phyloP scores from a whole-genome alignment of 2,329 filamentous ascomycete genomes.

The Gnomoniopsis smithogilvyi region DNA sequence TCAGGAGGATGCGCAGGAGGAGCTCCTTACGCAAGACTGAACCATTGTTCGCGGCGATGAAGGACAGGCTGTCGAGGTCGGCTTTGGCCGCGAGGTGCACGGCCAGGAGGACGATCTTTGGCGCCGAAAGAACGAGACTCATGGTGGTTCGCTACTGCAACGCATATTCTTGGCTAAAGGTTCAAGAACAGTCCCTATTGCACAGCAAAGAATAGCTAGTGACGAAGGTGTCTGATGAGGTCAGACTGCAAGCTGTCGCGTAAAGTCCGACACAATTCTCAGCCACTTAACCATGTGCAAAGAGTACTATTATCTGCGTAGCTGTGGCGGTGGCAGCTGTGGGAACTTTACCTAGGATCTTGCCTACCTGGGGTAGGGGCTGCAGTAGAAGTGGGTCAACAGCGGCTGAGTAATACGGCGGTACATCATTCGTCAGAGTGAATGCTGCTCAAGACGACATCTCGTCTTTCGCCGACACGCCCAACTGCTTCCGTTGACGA shows the following conservation, averaged over 20 bases:
- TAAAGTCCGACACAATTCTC: neutral
- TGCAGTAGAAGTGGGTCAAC: neutral
- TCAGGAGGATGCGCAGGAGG: constrained; percentile 69
- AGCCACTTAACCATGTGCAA: neutral
- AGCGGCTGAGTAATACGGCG: neutral
- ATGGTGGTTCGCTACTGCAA: constrained; percentile 29
- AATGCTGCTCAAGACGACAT: constrained; percentile 8
- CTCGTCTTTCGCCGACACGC: constrained; percentile 9
- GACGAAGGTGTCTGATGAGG: neutral
- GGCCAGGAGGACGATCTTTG: constrained; percentile 71
- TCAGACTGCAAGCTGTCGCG: neutral
- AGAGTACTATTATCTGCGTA: too few relatives aligned
- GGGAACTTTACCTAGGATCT: too few relatives aligned
- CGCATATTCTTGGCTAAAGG: constrained; percentile 11
- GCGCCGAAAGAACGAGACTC: constrained; percentile 51
- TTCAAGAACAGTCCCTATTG: neutral
- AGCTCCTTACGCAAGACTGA: constrained; percentile 61
- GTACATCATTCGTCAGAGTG: neutral
- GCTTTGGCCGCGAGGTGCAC: constrained; percentile 65
- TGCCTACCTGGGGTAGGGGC: too few relatives aligned
- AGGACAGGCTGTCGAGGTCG: constrained; percentile 60
- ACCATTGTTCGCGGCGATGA: constrained; percentile 54
- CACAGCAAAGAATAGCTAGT: neutral
- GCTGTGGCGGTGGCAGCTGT: neutral
- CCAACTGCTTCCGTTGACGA: constrained; percentile 9